A percentile compares a stretch with the other conserved stretches of the same genome.
phyloP scores from a whole-genome alignment of 2,329 filamentous ascomycete genomes.

The Ambrosiella xylebori region DNA sequence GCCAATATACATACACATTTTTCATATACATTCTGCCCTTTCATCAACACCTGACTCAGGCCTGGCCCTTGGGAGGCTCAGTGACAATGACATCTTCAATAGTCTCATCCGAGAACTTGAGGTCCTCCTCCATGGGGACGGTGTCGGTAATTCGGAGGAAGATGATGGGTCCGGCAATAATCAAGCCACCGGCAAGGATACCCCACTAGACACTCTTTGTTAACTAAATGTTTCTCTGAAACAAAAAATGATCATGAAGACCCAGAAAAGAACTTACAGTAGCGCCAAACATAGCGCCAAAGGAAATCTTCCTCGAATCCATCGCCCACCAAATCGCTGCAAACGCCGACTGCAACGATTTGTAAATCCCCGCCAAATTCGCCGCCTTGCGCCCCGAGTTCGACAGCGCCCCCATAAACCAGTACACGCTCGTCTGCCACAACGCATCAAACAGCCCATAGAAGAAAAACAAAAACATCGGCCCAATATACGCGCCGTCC shows the following conservation, averaged over 20 bases:
- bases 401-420: slow-evolving; percentile 83
- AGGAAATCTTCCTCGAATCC: slow-evolving; percentile 44
- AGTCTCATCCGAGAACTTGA: slow-evolving; percentile 74
- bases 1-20: neutral
- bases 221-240: neutral
- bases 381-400: slow-evolving; percentile 86
- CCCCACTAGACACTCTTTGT: slow-evolving; percentile 42
- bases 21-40: neutral
- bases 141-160: slow-evolving; percentile 64
- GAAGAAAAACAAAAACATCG: slow-evolving; percentile 80
- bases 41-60: neutral
- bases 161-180: slow-evolving; percentile 67
- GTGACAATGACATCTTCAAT: slow-evolving; percentile 43
- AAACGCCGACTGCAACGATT: slow-evolving; percentile 69
- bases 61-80: neutral
- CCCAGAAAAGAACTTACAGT: slow-evolving; percentile 21
- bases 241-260: slow-evolving; percentile 14
- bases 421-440: slow-evolving; percentile 85
- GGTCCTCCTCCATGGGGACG: slow-evolving; percentile 63
- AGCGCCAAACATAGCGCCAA: slow-evolving; percentile 51
- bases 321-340: slow-evolving; percentile 59
- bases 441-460: slow-evolving; percentile 79
- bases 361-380: slow-evolving; percentile 84
- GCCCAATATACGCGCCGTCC: slow-evolving; percentile 49
- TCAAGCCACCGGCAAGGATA: slow-evolving; percentile 52